phyloP scores from a whole-genome alignment of 768 basidiomycete species.

The button mushroom (Agaricus bisporus) region DNA sequence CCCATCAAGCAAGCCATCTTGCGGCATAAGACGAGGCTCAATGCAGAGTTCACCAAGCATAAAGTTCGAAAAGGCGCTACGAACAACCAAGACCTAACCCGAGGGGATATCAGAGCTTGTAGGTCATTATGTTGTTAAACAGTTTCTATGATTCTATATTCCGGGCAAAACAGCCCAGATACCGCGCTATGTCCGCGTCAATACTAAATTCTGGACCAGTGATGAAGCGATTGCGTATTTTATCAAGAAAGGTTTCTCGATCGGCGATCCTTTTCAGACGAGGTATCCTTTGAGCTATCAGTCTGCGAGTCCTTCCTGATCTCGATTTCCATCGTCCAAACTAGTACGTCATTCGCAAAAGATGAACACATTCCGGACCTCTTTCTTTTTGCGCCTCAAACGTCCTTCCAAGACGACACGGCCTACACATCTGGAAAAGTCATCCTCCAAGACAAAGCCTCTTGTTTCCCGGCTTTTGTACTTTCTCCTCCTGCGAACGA shows the following conservation, averaged over 20 bases:
- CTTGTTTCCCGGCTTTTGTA: slow-evolving; percentile 89
- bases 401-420: slow-evolving; percentile 62
- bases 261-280: slow-evolving; percentile 48
- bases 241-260: slow-evolving; percentile 45
- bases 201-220: slow-evolving; percentile 61
- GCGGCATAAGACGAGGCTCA: slow-evolving; percentile 84
- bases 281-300: slow-evolving; percentile 29
- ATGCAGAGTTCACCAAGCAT: slow-evolving; percentile 78
- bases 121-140: slow-evolving; percentile 9
- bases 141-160: slow-evolving; percentile 9
- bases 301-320: neutral
- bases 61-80: slow-evolving; percentile 72
- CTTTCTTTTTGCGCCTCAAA: slow-evolving; percentile 65
- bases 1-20: slow-evolving; percentile 83
- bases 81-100: slow-evolving; percentile 59
- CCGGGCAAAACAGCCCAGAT: slow-evolving; percentile 44
- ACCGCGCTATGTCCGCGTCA: slow-evolving; percentile 83
- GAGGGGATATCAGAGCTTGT: slow-evolving; percentile 63
- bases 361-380: slow-evolving; percentile 84
- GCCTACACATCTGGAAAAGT: slow-evolving; percentile 75
- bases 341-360: slow-evolving; percentile 56
- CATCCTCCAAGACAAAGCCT: slow-evolving; percentile 96
- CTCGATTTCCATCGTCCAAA: slow-evolving; percentile 9
- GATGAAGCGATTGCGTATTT: slow-evolving; percentile 60
- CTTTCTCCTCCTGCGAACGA: slow-evolving; percentile 64